phyloP scores from a whole-genome alignment of 2,329 filamentous ascomycete species.

The Nemania diffusa region DNA sequence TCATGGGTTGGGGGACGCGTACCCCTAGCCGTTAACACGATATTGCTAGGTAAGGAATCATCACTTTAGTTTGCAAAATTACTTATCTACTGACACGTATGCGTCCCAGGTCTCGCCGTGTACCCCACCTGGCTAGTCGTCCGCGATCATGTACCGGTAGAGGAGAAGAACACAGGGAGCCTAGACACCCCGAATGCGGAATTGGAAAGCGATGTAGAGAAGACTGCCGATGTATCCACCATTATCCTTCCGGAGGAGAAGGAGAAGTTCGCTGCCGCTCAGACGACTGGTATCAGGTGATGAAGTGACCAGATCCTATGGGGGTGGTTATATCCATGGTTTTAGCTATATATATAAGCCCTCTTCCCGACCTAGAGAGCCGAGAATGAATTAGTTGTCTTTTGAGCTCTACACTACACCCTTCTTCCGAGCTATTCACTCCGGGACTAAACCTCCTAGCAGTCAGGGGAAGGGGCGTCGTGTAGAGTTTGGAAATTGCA shows the following conservation, averaged over 20 bases:
- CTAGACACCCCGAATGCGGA: neutral
- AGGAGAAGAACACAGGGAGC: slow-evolving; percentile 23
- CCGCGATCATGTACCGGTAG: slow-evolving; percentile 45
- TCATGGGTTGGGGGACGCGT: slow-evolving; percentile 54
- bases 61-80: neutral
- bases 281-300: slow-evolving; percentile 16
- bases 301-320: no score
- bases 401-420: no score
- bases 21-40: slow-evolving; percentile 53
- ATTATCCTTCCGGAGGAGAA: slow-evolving; percentile 33
- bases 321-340: neutral
- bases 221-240: slow-evolving; percentile 27
- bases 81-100: neutral
- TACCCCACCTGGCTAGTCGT: slow-evolving; percentile 50
- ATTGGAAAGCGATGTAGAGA: slow-evolving; percentile 38
- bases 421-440: no score
- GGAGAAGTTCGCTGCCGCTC: slow-evolving; percentile 36
- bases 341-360: no score
- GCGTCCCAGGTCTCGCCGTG: slow-evolving; percentile 42
- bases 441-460: no score
- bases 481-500: slow-evolving; percentile 13
- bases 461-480: slow-evolving; percentile 15
- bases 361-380: no score
- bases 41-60: slow-evolving; percentile 50
- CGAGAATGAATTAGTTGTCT: no score